Percentiles rank a stretch among this genome's conserved stretches.
These are phyloP conservation scores for Medicago truncatula DNA, from an alignment of 306 rosid genomes.

Conservation along the genomic window DNA sequence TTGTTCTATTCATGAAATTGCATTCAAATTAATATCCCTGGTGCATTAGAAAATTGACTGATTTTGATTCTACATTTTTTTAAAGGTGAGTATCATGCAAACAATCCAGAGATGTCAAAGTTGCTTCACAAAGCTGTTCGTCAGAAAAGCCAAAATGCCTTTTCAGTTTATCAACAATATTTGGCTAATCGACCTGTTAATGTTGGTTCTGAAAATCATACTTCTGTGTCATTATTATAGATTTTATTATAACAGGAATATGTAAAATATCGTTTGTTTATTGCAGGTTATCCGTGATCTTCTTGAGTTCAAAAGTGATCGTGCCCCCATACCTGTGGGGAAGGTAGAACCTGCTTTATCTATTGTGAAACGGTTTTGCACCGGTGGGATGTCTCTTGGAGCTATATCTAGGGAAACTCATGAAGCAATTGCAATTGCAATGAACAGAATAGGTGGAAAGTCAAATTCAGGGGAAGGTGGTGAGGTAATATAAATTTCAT, in stretches of 20 bases:
- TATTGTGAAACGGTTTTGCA: constrained; percentile 94
- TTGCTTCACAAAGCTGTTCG: constrained; percentile 99
- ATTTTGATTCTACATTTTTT: constrained; percentile 39
- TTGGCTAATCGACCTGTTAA: constrained; percentile 97
- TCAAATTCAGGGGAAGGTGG: constrained; percentile 99
- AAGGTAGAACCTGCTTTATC: constrained; percentile 94
- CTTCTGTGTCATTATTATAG: constrained; percentile 10
- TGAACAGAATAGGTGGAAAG: constrained; percentile 98
- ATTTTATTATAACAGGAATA: constrained; percentile 20
- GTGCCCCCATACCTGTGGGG: constrained; percentile 90
- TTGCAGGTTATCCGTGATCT: constrained; percentile 96
- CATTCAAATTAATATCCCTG: not conserved
- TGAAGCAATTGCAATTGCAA: constrained; percentile 97
- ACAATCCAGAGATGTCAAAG: constrained; percentile 99
- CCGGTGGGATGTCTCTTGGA: constrained; percentile 99
- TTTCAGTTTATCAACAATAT: constrained; percentile 96
- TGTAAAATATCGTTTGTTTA: constrained; percentile 33
- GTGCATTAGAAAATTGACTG: constrained; percentile 29
- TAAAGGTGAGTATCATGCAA: constrained; percentile 96
- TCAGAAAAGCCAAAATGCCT: constrained; percentile 91
- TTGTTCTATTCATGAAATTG: constrained; percentile 18
- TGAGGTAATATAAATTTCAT: constrained; percentile 64
- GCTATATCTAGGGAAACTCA: constrained; percentile 99
- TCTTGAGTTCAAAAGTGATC: constrained; percentile 90
- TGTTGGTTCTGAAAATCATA: constrained; percentile 59